These are phyloP conservation scores for Eimeria praecox DNA, from an alignment of 169 alveolate genomes.

Conservation along the genomic window DNA sequence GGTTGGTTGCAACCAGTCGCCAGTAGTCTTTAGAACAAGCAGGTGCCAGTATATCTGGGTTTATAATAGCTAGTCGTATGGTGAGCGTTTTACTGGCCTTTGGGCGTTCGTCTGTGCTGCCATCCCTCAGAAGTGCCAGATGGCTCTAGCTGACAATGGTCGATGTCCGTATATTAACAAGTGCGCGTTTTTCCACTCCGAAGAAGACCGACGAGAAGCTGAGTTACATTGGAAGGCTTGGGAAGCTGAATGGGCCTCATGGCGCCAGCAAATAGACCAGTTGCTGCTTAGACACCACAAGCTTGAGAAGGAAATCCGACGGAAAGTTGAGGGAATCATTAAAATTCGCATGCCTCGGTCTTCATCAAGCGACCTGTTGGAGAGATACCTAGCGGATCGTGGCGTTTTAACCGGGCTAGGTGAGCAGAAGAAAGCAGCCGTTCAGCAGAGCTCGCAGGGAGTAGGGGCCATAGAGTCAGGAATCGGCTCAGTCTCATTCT, in stretches of 20 bases:
- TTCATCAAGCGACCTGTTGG: slow-evolving; percentile 2
- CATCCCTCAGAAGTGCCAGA: slow-evolving; percentile 59
- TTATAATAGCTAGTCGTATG: neutral
- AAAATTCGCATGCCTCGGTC: slow-evolving; percentile 78
- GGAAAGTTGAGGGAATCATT: slow-evolving; percentile 75
- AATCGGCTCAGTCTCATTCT: neutral
- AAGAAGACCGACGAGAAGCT: slow-evolving; percentile 62
- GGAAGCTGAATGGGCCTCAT: slow-evolving; percentile 75
- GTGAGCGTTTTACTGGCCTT: neutral
- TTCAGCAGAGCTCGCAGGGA: slow-evolving; percentile 47
- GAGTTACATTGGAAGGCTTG: slow-evolving; percentile 61
- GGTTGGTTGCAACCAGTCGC: neutral
- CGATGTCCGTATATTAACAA: slow-evolving; percentile 68
- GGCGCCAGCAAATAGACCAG: slow-evolving; percentile 77
- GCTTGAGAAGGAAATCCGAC: slow-evolving; percentile 58
- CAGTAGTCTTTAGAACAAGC: neutral
- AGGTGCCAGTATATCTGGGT: neutral
- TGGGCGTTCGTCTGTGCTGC: neutral
- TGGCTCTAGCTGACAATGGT: slow-evolving; percentile 54
- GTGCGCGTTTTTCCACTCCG: slow-evolving; percentile 78
- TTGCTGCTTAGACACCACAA: slow-evolving; percentile 59
- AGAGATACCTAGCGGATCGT: neutral
- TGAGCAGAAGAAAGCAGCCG: neutral
- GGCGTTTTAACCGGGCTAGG: slow-evolving; percentile 11
- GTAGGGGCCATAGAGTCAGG: slow-evolving; percentile 15